Evolutionary conservation across 768 basidiomycete genomes (phyloP).

Genomic region (Phylloporus sp.): DNA sequence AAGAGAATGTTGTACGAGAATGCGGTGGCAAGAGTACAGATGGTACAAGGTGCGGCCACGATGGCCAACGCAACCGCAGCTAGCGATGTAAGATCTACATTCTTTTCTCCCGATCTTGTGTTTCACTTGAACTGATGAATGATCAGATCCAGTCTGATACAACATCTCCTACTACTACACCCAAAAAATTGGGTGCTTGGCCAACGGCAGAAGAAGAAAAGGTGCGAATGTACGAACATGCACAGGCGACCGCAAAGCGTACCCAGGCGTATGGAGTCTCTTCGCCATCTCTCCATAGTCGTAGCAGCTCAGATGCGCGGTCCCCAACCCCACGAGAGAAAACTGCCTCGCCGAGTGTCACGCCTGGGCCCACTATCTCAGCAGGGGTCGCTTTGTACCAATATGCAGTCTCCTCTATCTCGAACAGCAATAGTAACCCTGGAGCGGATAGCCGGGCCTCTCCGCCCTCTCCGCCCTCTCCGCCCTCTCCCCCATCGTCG

Average conservation of each 20-base stretch:
- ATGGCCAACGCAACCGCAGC: slow-evolving; percentile 25
- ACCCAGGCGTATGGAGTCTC: slow-evolving; percentile 45
- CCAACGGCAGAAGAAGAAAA: slow-evolving; percentile 76
- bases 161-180: slow-evolving; percentile 1
- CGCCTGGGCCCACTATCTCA: slow-evolving; percentile 29
- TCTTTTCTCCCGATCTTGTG: background rate
- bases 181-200: slow-evolving; percentile 39
- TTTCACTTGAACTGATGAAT: slow-evolving; percentile 2
- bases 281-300: slow-evolving; percentile 23
- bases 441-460: slow-evolving; percentile 23
- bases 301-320: slow-evolving; percentile 28
- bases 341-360: slow-evolving; percentile 5
- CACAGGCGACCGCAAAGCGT: slow-evolving; percentile 60
- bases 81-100: slow-evolving; percentile 20
- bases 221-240: slow-evolving; percentile 59
- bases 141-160: slow-evolving; percentile 5
- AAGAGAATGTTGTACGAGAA: slow-evolving; percentile 38
- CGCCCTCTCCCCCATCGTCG: slow-evolving; percentile 28
- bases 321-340: slow-evolving; percentile 16
- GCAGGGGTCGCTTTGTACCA: slow-evolving; percentile 43
- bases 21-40: slow-evolving; percentile 38
- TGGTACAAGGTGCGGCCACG: slow-evolving; percentile 33
- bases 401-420: slow-evolving; percentile 42
- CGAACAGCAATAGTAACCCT: slow-evolving; percentile 13
- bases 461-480: slow-evolving; percentile 26